Evolutionary conservation across 2,329 filamentous ascomycete genomes (phyloP).

Genomic region (Endothia cerciana): DNA sequence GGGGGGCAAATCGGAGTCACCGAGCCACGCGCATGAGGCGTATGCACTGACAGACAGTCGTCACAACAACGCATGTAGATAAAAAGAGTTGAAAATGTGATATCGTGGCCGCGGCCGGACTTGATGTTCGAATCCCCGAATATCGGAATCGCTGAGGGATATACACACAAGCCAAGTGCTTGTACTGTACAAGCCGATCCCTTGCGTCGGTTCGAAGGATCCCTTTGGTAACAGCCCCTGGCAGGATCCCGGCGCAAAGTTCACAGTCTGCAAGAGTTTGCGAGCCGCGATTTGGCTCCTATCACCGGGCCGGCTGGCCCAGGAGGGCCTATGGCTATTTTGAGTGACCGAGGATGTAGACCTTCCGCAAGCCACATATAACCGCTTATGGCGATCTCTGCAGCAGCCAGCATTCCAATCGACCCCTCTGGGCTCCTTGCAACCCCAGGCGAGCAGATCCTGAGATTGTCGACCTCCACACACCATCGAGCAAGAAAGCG

Average conservation of each 20-base stretch:
- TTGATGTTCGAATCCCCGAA: not conserved
- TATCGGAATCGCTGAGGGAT: not conserved
- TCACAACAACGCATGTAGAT: not conserved
- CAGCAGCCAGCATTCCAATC: not conserved
- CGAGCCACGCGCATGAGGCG: not conserved
- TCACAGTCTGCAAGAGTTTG: not conserved
- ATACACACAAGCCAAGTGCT: not conserved
- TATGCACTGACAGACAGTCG: not conserved
- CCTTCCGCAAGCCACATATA: not conserved
- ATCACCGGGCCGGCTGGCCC: not conserved
- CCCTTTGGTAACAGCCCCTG: not conserved
- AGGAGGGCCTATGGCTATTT: not conserved
- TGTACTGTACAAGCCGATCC: not conserved
- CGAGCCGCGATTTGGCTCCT: not conserved
- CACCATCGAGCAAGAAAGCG: not conserved
- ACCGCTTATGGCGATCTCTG: not conserved
- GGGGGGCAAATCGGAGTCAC: constrained; percentile 7
- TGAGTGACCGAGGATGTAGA: not conserved
- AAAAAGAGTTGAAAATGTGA: not conserved
- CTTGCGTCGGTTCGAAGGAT: not conserved
- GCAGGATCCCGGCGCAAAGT: not conserved
- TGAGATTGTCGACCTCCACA: not conserved
- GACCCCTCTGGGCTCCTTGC: not conserved
- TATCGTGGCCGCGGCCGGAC: not conserved
- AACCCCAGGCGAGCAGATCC: not conserved